Conservation (phyloP, 2,329 filamentous ascomycete species). For the Neobulgaria alba region DNA sequence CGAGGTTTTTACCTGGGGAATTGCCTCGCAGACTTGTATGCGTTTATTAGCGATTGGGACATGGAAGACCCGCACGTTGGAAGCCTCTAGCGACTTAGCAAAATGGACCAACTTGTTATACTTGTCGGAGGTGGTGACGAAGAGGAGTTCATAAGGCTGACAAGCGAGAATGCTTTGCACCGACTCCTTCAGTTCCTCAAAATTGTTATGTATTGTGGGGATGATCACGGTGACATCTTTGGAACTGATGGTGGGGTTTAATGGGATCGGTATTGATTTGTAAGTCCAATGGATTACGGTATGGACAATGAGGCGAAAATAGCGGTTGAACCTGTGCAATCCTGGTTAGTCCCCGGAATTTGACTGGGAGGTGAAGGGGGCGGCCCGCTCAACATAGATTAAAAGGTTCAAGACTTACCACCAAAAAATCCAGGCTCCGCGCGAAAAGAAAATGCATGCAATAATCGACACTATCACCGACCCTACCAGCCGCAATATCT, state of each 20-base stretch:
- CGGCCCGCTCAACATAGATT: background rate
- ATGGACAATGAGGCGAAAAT: conserved; percentile 77
- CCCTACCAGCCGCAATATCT: background rate
- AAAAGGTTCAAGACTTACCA: background rate
- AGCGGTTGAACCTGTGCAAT: conserved; percentile 67
- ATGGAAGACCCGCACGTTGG: conserved; percentile 64
- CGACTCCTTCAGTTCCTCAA: conserved; percentile 74
- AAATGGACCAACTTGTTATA: conserved; percentile 59
- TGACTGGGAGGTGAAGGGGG: background rate
- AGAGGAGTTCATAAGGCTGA: conserved; percentile 62
- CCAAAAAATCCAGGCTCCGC: background rate
- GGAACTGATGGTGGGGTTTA: conserved; percentile 58
- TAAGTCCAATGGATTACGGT: conserved; percentile 80
- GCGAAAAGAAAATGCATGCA: background rate
- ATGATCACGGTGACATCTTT: conserved; percentile 90
- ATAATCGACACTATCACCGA: background rate
- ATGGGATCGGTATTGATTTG: conserved; percentile 73
- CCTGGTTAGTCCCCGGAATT: conserved; percentile 1
- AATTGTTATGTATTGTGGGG: conserved; percentile 81
- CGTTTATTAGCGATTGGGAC: conserved; percentile 90
- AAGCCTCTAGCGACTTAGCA: conserved; percentile 48
- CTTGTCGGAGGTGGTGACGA: conserved; percentile 83
- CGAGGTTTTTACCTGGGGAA: conserved; percentile 72
- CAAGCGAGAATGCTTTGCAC: conserved; percentile 68
- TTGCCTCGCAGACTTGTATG: conserved; percentile 83